Evolutionary conservation across 192 early-diverging fungal species (phyloP), one percentile per base, ranked within the genome.

Genomic region (Podila minutissima): DNA sequence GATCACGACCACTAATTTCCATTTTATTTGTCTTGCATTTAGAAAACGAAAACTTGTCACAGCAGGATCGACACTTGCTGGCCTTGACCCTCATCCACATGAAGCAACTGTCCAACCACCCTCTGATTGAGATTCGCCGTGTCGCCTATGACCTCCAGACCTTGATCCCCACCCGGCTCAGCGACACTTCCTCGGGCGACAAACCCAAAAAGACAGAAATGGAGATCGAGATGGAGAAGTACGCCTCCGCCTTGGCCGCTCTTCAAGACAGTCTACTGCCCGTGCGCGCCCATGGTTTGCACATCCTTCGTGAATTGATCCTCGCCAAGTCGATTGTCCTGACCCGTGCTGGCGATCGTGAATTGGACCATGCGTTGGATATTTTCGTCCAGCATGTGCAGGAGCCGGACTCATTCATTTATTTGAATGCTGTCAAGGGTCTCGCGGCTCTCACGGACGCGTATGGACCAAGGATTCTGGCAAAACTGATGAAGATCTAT

Each of bases 341-440:
- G 24, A 79, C 70, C 5, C 46, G 61, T 15, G 62, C 69, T 8
- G 70, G 69, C 17, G 59, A 31, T 1, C 51, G 77, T 28, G 77
- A 90, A 53, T 66, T 97, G 15, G 90, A 91, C 26, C 87, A 90
- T 7, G 84, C 93, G 0, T 83, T 95, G 28, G 88, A 88, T 64
- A 84, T 96, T 7, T 97, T 97, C 89, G 82, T 96, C 3, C 89
- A 95, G 50, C 87, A 93, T 83, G 71, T 95, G 6, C 83, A 90
- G 53, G 89, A 94, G 57, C 87, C 91, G 12, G 97, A 99, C 71
- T 94, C 94, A 73, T 98, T 94, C 75, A 91, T 97, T 35, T 96
- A 99, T 67, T 87, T 99, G 37, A 97, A 97, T 83, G 95, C 96
- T 10, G 89, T 99, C 65, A 94, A 94, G 65, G 95, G 96, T 3